These are phyloP conservation scores for Phaffia rhodozyma DNA, from an alignment of 1,284 basidiomycete genomes.

Conservation along the genomic window DNA sequence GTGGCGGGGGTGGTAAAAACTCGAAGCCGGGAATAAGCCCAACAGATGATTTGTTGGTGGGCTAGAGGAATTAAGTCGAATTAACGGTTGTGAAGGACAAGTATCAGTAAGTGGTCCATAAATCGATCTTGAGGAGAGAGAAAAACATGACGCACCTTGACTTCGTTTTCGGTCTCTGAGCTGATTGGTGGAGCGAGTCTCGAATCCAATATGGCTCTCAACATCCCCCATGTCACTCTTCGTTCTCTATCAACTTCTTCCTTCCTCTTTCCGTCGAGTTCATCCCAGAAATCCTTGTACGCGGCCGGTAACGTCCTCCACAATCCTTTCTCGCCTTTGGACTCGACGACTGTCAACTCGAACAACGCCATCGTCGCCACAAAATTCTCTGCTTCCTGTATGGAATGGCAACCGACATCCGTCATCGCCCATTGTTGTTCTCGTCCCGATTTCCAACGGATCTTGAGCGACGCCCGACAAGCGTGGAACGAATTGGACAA, in stretches of 20 bases:
- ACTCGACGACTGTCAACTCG: slow-evolving; percentile 53
- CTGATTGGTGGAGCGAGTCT: slow-evolving; percentile 39
- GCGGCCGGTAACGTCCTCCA: slow-evolving; percentile 57
- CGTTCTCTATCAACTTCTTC: slow-evolving; percentile 52
- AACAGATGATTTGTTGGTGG: too few species aligned
- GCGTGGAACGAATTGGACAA: slow-evolving; percentile 58
- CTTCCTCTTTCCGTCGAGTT: slow-evolving; percentile 60
- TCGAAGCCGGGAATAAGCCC: slow-evolving; percentile 18
- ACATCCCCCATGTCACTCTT: slow-evolving; percentile 54
- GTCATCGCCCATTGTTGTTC: slow-evolving; percentile 69
- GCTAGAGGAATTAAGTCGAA: too few species aligned
- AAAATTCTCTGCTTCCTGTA: slow-evolving; percentile 78
- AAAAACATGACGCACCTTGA: background rate
- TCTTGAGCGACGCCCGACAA: slow-evolving; percentile 54
- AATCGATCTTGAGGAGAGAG: background rate
- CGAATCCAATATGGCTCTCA: slow-evolving; percentile 50
- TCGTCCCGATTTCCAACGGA: slow-evolving; percentile 56
- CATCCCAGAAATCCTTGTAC: slow-evolving; percentile 87
- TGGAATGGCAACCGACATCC: slow-evolving; percentile 66
- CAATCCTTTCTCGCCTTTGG: slow-evolving; percentile 26
- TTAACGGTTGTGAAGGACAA: too few species aligned
- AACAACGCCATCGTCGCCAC: slow-evolving; percentile 77
- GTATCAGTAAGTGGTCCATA: background rate
- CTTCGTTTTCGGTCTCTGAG: background rate
- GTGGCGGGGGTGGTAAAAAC: slow-evolving; percentile 13